Percentiles rank a stretch among this genome's conserved stretches.
These are phyloP conservation scores for Astrephomene gubernaculifera DNA, from an alignment of 139 green algal genomes.

Conservation along the genomic window DNA sequence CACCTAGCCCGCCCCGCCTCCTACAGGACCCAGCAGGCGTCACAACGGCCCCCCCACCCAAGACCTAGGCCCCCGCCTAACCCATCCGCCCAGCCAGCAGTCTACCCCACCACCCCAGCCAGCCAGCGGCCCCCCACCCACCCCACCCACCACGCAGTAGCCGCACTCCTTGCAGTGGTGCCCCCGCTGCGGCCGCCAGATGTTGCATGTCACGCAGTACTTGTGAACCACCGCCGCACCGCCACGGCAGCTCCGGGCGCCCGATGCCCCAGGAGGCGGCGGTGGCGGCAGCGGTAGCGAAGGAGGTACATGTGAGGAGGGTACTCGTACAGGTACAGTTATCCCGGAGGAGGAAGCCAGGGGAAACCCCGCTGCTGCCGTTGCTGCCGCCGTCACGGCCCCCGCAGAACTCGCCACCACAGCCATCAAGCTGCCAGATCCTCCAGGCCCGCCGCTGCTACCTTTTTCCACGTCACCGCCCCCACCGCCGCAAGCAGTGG, in stretches of 20 bases:
- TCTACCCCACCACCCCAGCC: background rate
- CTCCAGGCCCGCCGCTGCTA: no score
- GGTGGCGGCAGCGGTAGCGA: background rate
- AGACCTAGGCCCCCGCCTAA: background rate
- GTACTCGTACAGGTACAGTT: background rate
- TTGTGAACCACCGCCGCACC: slow-evolving; percentile 23
- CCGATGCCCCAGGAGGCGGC: background rate
- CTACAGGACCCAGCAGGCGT: no score
- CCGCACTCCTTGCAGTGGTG: slow-evolving; percentile 79
- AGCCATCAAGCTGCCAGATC: no score
- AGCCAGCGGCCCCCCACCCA: background rate
- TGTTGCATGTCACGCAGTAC: slow-evolving; percentile 82
- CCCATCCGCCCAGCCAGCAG: background rate
- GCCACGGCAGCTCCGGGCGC: no score
- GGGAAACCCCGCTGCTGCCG: background rate
- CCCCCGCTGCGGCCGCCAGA: slow-evolving; percentile 74
- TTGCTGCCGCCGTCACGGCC: background rate
- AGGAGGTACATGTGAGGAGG: background rate
- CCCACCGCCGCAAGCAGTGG: no score
- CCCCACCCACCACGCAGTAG: slow-evolving; percentile 72
- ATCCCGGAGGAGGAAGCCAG: background rate
- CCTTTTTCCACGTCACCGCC: no score
- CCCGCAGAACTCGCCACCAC: background rate
- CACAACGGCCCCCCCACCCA: background rate
- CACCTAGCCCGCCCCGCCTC: no score